Evolutionary conservation across 441 rosid genomes (phyloP), one percentile per base, ranked within the genome.

Genomic region (Croton setiger): DNA sequence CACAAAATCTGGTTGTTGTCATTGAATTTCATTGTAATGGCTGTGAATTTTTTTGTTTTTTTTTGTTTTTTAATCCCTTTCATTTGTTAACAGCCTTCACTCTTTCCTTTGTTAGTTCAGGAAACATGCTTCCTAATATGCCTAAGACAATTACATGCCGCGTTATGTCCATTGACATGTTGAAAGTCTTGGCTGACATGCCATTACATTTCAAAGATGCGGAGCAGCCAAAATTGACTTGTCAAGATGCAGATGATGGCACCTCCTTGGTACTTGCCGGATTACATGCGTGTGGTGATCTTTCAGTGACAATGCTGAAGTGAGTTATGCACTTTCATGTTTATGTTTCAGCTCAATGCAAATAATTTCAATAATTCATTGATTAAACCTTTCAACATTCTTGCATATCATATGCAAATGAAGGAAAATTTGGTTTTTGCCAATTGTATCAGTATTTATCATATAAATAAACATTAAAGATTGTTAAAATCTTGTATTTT

Each of bases 231-330:
- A 56, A 72, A 72, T 66, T 71, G 61, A 67, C 20, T 48, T 71
- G 60, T 18, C 74, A 68, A 72, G 75, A 57, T 81, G 66, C 66
- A 54, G 81, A 69, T 27, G 60, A 39, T 75, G 64, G 71, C 36
- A 72, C 78, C 63, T 83, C 95, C 63, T 76, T 89, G 68, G 84
- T 91, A 74, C 95, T 93, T 73, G 90, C 98, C 67, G 97, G 98
- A 63, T 89, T 91, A 77, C 98, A 93, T 84, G 97, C 98, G 21
- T 93, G 98, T 63, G 98, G 98, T 21, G 96, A 93, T 86, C 92
- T 91, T 66, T 91, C 97, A n/a, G 93, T 89, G 67, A 89, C 93
- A 57, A 90, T 93, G 96, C 85, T 93, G 66, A 83, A 77, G 97
- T 89, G 78, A 84, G 92, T 54, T 71, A 43, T 55, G 60, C 35